phyloP scores from a whole-genome alignment of 192 early-diverging fungal species.

The Backusella westeae region DNA sequence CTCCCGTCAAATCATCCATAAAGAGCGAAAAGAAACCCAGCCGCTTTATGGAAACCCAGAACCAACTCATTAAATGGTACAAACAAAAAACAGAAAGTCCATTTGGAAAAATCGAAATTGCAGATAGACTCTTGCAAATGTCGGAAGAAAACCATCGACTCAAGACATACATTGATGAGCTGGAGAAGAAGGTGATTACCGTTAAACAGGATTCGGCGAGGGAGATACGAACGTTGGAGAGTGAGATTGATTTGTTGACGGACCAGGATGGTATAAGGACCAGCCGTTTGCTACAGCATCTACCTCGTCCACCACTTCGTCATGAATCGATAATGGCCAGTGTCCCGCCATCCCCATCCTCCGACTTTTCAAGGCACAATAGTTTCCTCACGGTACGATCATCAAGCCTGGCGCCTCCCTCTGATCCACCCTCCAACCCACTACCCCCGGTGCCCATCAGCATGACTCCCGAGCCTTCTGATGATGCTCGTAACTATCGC shows the following conservation, averaged over 20 bases:
- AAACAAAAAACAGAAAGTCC: neutral
- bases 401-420: neutral
- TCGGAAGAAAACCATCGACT: neutral
- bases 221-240: neutral
- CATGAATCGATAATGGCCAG: neutral
- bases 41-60: neutral
- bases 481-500: neutral
- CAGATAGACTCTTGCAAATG: neutral
- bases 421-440: conserved; percentile 4
- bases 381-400: neutral
- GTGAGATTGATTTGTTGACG: neutral
- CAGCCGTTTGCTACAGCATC: neutral
- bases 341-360: neutral
- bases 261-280: neutral
- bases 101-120: neutral
- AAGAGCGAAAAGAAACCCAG: neutral
- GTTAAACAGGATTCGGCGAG: neutral
- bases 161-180: neutral
- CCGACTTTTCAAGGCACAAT: neutral
- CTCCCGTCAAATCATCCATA: neutral
- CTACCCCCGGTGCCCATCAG: neutral
- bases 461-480: neutral
- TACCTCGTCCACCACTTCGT: neutral
- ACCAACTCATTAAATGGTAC: neutral
- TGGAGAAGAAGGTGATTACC: neutral